Percentiles rank a stretch among this genome's conserved stretches.
These are phyloP conservation scores for Parascedosporium putredinis DNA, from an alignment of 2,329 filamentous ascomycete species.

Conservation along the genomic window DNA sequence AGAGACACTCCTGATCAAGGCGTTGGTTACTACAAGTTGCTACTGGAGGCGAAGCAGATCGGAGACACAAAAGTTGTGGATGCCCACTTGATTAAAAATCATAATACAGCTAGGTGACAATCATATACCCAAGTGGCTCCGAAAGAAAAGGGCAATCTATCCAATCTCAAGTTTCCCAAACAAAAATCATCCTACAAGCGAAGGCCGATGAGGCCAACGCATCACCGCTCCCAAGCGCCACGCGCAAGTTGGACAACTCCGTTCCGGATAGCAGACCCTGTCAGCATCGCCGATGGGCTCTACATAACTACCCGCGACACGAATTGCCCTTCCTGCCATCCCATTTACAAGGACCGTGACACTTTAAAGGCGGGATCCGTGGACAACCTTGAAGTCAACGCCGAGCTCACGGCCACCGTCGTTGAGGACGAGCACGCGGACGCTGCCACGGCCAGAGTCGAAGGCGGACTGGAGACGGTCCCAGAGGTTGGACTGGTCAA, in stretches of 20 bases:
- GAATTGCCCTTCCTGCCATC: no score
- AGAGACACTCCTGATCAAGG: no score
- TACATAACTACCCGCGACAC: no score
- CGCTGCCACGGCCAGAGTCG: constrained; percentile 81
- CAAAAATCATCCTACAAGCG: constrained; percentile 7
- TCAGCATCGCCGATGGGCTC: background rate
- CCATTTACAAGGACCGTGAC: background rate
- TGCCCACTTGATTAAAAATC: constrained; percentile 5
- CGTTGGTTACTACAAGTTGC: no score
- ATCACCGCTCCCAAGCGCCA: background rate
- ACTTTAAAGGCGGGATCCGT: constrained; percentile 58
- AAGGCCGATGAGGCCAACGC: background rate
- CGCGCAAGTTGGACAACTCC: no score
- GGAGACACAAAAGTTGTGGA: background rate
- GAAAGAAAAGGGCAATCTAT: constrained; percentile 1
- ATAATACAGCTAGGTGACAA: background rate
- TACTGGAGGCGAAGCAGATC: background rate
- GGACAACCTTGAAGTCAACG: constrained; percentile 98
- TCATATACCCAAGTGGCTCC: background rate
- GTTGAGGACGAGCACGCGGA: constrained; percentile 91
- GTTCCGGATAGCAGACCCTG: no score
- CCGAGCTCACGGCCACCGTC: constrained; percentile 89
- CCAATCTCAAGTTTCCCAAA: background rate
- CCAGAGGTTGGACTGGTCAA: constrained; percentile 90
- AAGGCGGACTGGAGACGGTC: constrained; percentile 73